Evolutionary conservation across 495 filamentous ascomycete genomes (phyloP), one percentile per base, ranked within the genome.

Genomic region (Lentithecium fluviatile): DNA sequence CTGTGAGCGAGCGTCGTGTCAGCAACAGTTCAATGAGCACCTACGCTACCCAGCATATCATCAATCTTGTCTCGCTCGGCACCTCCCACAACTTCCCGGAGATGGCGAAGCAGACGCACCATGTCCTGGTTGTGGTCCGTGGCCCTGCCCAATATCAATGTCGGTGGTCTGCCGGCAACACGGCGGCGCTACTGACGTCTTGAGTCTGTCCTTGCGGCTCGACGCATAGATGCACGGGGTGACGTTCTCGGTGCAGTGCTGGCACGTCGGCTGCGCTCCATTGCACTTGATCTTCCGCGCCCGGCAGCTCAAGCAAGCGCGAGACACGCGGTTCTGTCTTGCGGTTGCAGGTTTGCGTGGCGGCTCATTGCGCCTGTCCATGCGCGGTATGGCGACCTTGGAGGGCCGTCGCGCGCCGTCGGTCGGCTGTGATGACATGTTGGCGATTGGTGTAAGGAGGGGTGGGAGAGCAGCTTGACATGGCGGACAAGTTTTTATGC

Each of bases 201-300:
- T 66, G 21, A 66, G 49, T 12, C 58, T 36, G 56, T 85, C 83
- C 68, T 81, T 74, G 64, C 83, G 85, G 12, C 80, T 80, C 64
- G 82, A 78, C 1, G 75, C 79, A 68, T 85, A 85, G 50, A 70
- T 74, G 61, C 83, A 86, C 12, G 70, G 69, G 19, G 79, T 71
- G 17, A 75, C 75, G 29, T 77, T 77, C 45, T 81, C 78, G 42
- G 73, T 66, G 58, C 83, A 86, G 56, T 84, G 81, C 36, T 77
- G 73, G 54, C 83, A 86, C 3, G 71, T 75, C 46, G 80, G 80
- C 58, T 76, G 76, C 17, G 77, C 79, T 20, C 82, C 83, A 34
- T 79, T 79, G 64, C 82, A 85, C 66, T 83, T 85, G 43, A 81
- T 80, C 67, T 85, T 85, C 21, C 70, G 58, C 58, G 60, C 55